Conservation (phyloP, 768 basidiomycete species). For the Lactarius tabidus region DNA sequence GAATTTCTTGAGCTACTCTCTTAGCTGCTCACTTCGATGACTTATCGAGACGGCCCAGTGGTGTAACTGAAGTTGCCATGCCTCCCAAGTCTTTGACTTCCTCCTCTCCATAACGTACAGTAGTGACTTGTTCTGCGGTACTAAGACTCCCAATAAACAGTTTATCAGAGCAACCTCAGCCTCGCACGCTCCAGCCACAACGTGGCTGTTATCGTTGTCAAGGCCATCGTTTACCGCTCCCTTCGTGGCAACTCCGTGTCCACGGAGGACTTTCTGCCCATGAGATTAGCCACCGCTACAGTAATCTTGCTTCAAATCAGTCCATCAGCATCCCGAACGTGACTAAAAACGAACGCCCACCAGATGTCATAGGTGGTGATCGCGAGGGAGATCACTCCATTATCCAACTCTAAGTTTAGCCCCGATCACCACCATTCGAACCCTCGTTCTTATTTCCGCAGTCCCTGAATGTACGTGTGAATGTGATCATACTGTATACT, state of each 20-base stretch:
- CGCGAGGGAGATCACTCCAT: not conserved
- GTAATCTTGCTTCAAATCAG: not conserved
- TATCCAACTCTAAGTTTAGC: not conserved
- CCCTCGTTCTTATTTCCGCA: not conserved
- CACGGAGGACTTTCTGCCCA: not conserved
- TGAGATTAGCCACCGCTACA: not conserved
- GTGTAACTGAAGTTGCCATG: not conserved
- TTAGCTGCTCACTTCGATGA: too few relatives aligned
- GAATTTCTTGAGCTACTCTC: not conserved
- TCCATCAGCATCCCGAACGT: not conserved
- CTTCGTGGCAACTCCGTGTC: not conserved
- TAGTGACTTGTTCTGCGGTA: not conserved
- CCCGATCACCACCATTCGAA: not conserved
- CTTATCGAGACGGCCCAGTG: not conserved
- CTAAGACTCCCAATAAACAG: not conserved
- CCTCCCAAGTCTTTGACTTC: not conserved
- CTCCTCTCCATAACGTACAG: not conserved
- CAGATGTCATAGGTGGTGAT: not conserved
- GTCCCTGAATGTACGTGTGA: slow-evolving; percentile 3
- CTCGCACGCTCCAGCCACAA: too few relatives aligned
- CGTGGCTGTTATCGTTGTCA: not conserved
- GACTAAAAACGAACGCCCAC: not conserved
- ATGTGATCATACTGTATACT: not conserved
- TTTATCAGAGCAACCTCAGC: not conserved
- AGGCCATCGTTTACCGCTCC: not conserved